Evolutionary conservation across 345 rosid genomes (phyloP).

Genomic region (Moricandia arvensis): DNA sequence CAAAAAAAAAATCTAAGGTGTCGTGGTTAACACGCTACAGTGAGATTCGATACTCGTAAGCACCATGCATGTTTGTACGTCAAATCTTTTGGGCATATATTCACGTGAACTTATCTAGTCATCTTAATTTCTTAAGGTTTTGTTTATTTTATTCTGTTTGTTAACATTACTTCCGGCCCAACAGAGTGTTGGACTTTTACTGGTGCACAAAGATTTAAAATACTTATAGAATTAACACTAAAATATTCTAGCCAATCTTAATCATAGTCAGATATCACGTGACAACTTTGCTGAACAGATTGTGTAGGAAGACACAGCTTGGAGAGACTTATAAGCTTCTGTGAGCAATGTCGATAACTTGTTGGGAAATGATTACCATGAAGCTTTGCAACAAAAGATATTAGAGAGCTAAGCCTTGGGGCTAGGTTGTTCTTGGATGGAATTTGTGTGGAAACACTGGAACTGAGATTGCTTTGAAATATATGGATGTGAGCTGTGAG

Average conservation of each 20-base stretch:
- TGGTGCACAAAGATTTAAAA: too few species aligned
- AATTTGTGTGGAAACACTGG: conserved; percentile 32
- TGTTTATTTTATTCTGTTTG: background rate
- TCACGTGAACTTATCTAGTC: background rate
- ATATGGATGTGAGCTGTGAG: conserved; percentile 88
- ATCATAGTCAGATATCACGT: too few species aligned
- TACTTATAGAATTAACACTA: too few species aligned
- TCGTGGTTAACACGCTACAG: background rate
- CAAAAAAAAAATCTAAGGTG: background rate
- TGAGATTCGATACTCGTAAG: background rate
- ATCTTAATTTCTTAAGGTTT: background rate
- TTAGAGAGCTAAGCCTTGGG: conserved; percentile 88
- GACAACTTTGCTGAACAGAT: conserved; percentile 57
- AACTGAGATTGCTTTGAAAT: conserved; percentile 80
- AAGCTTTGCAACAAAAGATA: conserved; percentile 76
- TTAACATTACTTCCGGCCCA: too few species aligned
- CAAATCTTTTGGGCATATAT: background rate
- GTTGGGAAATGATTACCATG: conserved; percentile 83
- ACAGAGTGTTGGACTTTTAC: too few species aligned
- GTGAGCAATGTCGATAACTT: conserved; percentile 76
- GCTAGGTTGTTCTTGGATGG: conserved; percentile 75
- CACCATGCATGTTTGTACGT: background rate
- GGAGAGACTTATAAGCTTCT: conserved; percentile 47
- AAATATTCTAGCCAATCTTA: too few species aligned
- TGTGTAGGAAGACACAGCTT: conserved; percentile 87